A percentile compares a stretch with the other conserved stretches of the same genome.
These are phyloP conservation scores for Xylariomycetidae sp. DNA, from an alignment of 2,329 filamentous ascomycete genomes.

Conservation along the genomic window DNA sequence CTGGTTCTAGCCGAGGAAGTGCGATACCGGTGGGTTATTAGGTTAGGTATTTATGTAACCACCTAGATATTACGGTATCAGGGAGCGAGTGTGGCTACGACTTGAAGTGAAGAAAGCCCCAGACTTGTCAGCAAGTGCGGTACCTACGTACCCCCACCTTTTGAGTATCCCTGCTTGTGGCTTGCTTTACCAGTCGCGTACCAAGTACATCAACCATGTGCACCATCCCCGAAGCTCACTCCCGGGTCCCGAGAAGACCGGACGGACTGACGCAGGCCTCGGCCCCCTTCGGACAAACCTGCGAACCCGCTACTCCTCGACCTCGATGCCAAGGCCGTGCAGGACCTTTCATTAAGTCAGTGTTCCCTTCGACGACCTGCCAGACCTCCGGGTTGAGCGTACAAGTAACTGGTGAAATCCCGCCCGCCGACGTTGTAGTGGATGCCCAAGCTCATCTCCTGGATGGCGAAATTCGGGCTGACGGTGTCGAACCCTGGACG, in stretches of 20 bases:
- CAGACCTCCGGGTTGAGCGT: conserved; percentile 59
- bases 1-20: no score
- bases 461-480: conserved; percentile 61
- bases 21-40: no score
- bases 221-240: background rate
- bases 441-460: conserved; percentile 72
- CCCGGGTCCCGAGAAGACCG: background rate
- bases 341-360: conserved; percentile 50
- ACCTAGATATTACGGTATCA: no score
- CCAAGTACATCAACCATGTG: no score
- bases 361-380: conserved; percentile 57
- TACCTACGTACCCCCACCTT: no score
- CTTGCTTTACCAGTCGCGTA: no score
- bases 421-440: conserved; percentile 65
- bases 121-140: no score
- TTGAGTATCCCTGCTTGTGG: no score
- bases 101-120: no score
- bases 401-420: conserved; percentile 61
- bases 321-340: conserved; percentile 64
- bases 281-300: conserved; percentile 48
- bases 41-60: no score
- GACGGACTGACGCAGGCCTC: conserved; percentile 44
- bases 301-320: conserved; percentile 62
- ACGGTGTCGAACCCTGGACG: conserved; percentile 58
- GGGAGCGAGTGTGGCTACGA: no score